Conservation (phyloP, 352 stramenopile genomes). For the Phytopythium oedochilum region DNA sequence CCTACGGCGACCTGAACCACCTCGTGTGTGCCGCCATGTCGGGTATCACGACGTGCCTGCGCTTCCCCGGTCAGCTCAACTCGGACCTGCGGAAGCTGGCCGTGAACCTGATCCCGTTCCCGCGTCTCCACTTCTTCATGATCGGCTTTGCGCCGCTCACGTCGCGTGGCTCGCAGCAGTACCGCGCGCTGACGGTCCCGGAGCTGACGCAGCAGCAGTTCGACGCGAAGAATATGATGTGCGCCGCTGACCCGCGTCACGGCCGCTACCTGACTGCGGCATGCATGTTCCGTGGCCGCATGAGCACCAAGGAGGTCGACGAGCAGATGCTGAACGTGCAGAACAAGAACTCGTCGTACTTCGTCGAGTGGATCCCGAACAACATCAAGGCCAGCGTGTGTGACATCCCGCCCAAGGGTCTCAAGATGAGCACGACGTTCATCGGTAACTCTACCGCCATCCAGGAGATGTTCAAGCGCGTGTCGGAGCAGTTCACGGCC, state of each 20-base stretch:
- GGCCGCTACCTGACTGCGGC: constrained; percentile 98
- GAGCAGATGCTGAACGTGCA: constrained; percentile 99
- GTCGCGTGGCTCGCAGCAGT: constrained; percentile 94
- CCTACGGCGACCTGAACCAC: constrained; percentile 99
- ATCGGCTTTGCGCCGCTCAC: constrained; percentile 98
- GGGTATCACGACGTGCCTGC: constrained; percentile 97
- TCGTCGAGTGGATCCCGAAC: constrained; percentile 99
- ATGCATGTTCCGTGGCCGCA: constrained; percentile 99
- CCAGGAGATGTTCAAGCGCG: constrained; percentile 99
- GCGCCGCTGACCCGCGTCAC: constrained; percentile 97
- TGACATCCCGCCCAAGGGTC: constrained; percentile 97
- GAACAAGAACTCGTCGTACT: constrained; percentile 99
- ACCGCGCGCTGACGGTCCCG: constrained; percentile 96
- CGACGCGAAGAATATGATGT: constrained; percentile 99
- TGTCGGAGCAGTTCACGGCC: constrained; percentile 99
- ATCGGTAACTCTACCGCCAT: constrained; percentile 99
- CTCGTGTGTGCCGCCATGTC: constrained; percentile 98
- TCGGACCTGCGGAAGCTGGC: constrained; percentile 98
- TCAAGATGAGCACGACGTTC: constrained; percentile 99
- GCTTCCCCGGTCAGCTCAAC: constrained; percentile 99
- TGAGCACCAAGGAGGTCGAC: constrained; percentile 99
- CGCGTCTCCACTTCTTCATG: constrained; percentile 99
- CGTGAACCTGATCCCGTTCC: constrained; percentile 99
- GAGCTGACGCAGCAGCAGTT: constrained; percentile 99
- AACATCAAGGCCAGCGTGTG: constrained; percentile 99